Base-by-base conservation (phyloP, 352 stramenopile genomes). In the Globisporangium yorkense region DNA sequence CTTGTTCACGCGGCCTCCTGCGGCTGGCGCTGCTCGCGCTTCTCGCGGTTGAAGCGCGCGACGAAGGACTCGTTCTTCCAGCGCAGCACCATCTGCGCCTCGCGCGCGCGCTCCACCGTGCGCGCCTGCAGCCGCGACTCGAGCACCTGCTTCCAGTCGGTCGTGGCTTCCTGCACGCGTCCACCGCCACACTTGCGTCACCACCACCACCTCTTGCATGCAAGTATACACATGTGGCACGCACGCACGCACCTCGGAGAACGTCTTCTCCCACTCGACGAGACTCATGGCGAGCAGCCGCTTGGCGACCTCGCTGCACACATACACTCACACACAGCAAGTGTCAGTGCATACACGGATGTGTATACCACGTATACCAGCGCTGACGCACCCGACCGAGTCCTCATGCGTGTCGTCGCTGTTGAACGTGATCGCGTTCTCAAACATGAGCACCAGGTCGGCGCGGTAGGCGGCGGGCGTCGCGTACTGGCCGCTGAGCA, bases 341-440 rank as follows among this genome's bases (percentile, higher is more conserved):
- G 1, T 29, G 44, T 27, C n/a, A 53, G 27, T 51, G 24, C 9
- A 44, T 18, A 15, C 35, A 48, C 13, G 40, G 40, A 45, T 3
- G 40, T n/a, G 40, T 16, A 10, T n/a, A 31, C 13, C 5, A 20
- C 18, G 13, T 10, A 18, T 18, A 13, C 31, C 39, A 44, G 2
- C 12, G 10, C 8, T 10, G 0, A 70, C 74, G 55, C 61, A 88
- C 77, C 79, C 79, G 57, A 94, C 84, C 9, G 82, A 92, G 48
- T 92, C 75, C 15, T 78, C 69, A 48, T 77, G 75, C 51, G 75
- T 70, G 60, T 94, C 82, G 61, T 90, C 80, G 59, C 84, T 82
- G 56, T 94, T 94, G 63, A 94, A 94, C 65, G 88, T 74, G 63
- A 94, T 88, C 18, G 85, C 85, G 62, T 94, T 94, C 47, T 82